phyloP scores from a whole-genome alignment of 305 asterid genomes.

The Fraxinus dipetala region DNA sequence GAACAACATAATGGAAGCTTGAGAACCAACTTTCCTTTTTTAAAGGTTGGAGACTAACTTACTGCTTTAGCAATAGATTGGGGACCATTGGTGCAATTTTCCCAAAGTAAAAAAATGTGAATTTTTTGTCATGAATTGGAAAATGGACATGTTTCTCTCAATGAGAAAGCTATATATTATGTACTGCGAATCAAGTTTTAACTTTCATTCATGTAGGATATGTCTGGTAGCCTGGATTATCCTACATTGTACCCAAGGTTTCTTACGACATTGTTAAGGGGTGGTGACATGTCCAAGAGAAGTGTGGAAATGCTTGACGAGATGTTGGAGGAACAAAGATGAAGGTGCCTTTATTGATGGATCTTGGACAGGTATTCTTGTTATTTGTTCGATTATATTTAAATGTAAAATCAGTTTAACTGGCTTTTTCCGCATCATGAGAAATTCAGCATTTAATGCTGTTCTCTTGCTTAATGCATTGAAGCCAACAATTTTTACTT shows the following conservation, averaged over 20 bases:
- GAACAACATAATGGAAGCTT: not conserved
- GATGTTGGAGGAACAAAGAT: slow-evolving; percentile 84
- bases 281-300: slow-evolving; percentile 82
- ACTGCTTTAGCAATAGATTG: not conserved
- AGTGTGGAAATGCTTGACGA: slow-evolving; percentile 80
- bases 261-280: slow-evolving; percentile 74
- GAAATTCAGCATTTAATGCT: not conserved
- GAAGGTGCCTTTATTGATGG: slow-evolving; percentile 26
- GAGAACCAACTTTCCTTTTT: not conserved
- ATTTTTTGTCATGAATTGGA: not conserved
- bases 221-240: slow-evolving; percentile 55
- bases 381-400: not conserved
- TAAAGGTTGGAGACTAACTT: not conserved
- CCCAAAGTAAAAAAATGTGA: not conserved
- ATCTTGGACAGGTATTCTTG: slow-evolving; percentile 25
- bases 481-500: not conserved
- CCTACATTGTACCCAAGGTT: slow-evolving; percentile 66
- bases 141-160: not conserved
- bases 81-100: not conserved
- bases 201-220: slow-evolving; percentile 46
- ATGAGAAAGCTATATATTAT: not conserved
- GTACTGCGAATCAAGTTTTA: not conserved
- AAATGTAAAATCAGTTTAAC: not conserved
- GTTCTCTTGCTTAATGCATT: not conserved
- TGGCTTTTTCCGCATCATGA: not conserved